Evolutionary conservation across 495 filamentous ascomycete species (phyloP).

Genomic region (Pseudoneurospora amorphoporcata): DNA sequence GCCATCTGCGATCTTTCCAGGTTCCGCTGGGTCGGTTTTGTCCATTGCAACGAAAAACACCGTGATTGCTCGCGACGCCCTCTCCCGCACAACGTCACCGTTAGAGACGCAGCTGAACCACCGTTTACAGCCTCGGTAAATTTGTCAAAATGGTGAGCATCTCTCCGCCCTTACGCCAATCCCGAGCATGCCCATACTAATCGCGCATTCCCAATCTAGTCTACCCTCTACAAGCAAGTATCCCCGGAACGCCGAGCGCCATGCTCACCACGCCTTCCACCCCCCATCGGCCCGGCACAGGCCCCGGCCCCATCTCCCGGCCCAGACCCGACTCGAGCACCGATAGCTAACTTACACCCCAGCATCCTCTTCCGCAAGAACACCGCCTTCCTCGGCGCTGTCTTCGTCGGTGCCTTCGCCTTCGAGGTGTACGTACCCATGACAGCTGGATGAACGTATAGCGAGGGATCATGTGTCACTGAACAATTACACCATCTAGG

Average conservation of each 20-base stretch:
- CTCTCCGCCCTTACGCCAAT: neutral
- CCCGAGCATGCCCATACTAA: conserved; percentile 11
- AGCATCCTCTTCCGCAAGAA: conserved; percentile 82
- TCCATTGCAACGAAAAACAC: conserved; percentile 13
- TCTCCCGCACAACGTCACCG: conserved; percentile 9
- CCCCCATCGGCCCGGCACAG: neutral
- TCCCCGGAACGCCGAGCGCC: conserved; percentile 9
- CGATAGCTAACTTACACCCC: conserved; percentile 24
- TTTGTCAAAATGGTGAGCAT: conserved; percentile 29
- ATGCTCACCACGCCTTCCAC: neutral
- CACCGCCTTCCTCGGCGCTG: conserved; percentile 68
- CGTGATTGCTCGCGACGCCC: conserved; percentile 4
- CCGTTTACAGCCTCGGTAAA: neutral
- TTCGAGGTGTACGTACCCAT: conserved; percentile 72
- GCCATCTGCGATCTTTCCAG: conserved; percentile 16
- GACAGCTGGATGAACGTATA: neutral
- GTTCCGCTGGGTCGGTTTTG: conserved; percentile 8
- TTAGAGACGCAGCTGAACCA: neutral
- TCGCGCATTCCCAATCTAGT: conserved; percentile 27
- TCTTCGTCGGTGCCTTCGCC: conserved; percentile 80
- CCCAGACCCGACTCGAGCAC: neutral
- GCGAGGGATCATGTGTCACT: conserved; percentile 8
- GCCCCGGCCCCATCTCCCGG: neutral
- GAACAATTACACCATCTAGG: conserved; percentile 35
- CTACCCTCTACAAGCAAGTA: conserved; percentile 74